Percentiles rank a stretch among this genome's conserved stretches.
These are phyloP conservation scores for Yamadazyma diddensiae DNA, from an alignment of 1,139 yeast species.

Conservation along the genomic window DNA sequence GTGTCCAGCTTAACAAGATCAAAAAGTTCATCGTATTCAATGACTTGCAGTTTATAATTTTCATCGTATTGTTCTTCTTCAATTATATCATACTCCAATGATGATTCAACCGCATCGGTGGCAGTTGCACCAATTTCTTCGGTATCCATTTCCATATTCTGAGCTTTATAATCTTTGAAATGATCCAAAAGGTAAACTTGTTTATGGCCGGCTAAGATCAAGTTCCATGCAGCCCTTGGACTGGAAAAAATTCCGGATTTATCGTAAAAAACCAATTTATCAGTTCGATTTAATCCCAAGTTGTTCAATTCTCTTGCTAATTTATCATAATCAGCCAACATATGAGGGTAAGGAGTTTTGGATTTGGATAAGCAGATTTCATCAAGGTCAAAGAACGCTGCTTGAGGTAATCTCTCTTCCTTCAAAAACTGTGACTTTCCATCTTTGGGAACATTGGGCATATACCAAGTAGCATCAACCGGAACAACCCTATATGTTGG, in stretches of 20 bases:
- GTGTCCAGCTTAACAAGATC: slow-evolving; percentile 50
- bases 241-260: slow-evolving; percentile 79
- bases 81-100: slow-evolving; percentile 14
- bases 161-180: slow-evolving; percentile 48
- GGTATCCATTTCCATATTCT: slow-evolving; percentile 25
- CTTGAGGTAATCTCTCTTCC: slow-evolving; percentile 57
- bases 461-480: slow-evolving; percentile 88
- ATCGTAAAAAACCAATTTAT: slow-evolving; percentile 80
- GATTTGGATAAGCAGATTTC: slow-evolving; percentile 50
- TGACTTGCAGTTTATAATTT: slow-evolving; percentile 47
- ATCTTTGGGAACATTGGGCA: slow-evolving; percentile 68
- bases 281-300: slow-evolving; percentile 46
- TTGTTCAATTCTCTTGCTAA: slow-evolving; percentile 54
- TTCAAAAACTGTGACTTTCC: slow-evolving; percentile 57
- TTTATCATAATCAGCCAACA: slow-evolving; percentile 64
- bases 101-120: slow-evolving; percentile 20
- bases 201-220: slow-evolving; percentile 72
- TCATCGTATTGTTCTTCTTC: slow-evolving; percentile 20
- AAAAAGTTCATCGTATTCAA: slow-evolving; percentile 61
- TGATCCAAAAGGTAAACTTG: slow-evolving; percentile 62
- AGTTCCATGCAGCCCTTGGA: slow-evolving; percentile 91
- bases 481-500: slow-evolving; percentile 49
- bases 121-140: slow-evolving; percentile 16
- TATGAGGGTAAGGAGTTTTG: slow-evolving; percentile 82
- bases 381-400: slow-evolving; percentile 83